Base-by-base conservation (phyloP, 139 green algal genomes). In the Gonium pectorale region DNA sequence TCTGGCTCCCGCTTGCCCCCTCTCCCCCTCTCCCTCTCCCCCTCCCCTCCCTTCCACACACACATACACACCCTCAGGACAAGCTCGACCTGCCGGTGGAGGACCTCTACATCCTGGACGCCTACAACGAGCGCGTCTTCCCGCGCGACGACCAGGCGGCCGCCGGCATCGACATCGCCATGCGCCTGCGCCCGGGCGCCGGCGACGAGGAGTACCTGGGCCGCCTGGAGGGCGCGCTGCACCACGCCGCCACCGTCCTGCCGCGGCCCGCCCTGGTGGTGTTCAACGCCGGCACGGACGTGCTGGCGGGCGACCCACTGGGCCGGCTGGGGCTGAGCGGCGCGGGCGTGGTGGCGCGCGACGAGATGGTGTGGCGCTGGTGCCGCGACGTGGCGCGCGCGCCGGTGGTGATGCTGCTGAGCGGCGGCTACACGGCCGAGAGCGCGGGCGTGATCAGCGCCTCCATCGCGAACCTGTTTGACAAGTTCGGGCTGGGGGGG, bases 271-370 rank as follows among this genome's bases (percentile, higher is more conserved):
- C 96, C 60, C 85, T 97, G 13, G 40, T 97, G 8, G 37, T 97
- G 0, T 97, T 95, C 86, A 97, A 97, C 84, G 94, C 94, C 22
- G 93, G 94, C 40, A 97, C 95, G 5, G 95, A 98, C 80, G 88
- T 98, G 17, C 86, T 98, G 41, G 81, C 79, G 59, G 93, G 91
- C 0, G 95, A 98, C 83, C 95, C 94, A 0, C 75, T 98, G 74
- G 95, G 95, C 21, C 77, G 86, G n/a, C 81, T 96, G 59, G 22
- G n/a, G 13, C 89, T 97, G 6, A 83, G 59, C 77, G 13, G 74
- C 0, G 85, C 51, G 31, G 93, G 86, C 2, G 86, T 96, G 51
- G 37, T 90, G 31, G 31, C 15, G 64, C 64, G 79, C 2, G 79
- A 77, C 46, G 64, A 85, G 64, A 46, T 31, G 64, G 64, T 98